phyloP scores from a whole-genome alignment of 2,329 filamentous ascomycete genomes.

The Alternaria sp. region DNA sequence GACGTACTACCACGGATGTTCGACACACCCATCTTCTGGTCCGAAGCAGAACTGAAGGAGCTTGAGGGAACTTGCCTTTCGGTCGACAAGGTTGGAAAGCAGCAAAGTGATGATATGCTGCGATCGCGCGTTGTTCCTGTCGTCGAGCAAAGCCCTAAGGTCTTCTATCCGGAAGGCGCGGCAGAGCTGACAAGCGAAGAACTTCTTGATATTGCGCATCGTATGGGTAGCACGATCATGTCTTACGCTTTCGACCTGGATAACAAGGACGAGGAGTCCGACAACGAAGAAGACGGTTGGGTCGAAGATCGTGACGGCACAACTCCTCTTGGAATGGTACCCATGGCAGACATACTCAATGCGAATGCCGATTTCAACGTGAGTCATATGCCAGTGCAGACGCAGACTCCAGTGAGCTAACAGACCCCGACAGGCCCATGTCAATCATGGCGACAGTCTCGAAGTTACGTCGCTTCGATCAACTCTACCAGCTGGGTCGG shows the following conservation, averaged over 20 bases:
- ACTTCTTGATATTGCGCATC: slow-evolving; percentile 27
- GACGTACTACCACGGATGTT: slow-evolving; percentile 26
- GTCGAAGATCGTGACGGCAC: slow-evolving; percentile 29
- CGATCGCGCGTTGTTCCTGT: slow-evolving; percentile 20
- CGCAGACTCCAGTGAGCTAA: background rate
- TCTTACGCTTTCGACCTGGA: slow-evolving; percentile 33
- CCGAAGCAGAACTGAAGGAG: slow-evolving; percentile 24
- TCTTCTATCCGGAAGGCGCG: slow-evolving; percentile 17
- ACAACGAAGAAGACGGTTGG: slow-evolving; percentile 33
- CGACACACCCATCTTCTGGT: slow-evolving; percentile 34
- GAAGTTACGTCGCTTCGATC: slow-evolving; percentile 2
- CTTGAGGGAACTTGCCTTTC: slow-evolving; percentile 27
- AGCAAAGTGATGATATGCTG: slow-evolving; percentile 26
- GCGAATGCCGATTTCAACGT: slow-evolving; percentile 34
- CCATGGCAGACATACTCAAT: slow-evolving; percentile 33
- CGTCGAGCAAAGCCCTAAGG: slow-evolving; percentile 8
- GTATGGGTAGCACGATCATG: slow-evolving; percentile 32
- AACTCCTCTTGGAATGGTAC: slow-evolving; percentile 32
- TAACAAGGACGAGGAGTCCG: slow-evolving; percentile 20
- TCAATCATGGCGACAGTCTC: slow-evolving; percentile 28
- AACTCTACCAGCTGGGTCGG: slow-evolving; percentile 12
- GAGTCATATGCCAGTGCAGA: background rate
- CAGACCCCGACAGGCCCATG: slow-evolving; percentile 16
- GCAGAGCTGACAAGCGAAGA: slow-evolving; percentile 9
- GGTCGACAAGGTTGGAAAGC: slow-evolving; percentile 27